Evolutionary conservation across 129 eudicot genomes (phyloP).

Genomic region (Centella asiatica): DNA sequence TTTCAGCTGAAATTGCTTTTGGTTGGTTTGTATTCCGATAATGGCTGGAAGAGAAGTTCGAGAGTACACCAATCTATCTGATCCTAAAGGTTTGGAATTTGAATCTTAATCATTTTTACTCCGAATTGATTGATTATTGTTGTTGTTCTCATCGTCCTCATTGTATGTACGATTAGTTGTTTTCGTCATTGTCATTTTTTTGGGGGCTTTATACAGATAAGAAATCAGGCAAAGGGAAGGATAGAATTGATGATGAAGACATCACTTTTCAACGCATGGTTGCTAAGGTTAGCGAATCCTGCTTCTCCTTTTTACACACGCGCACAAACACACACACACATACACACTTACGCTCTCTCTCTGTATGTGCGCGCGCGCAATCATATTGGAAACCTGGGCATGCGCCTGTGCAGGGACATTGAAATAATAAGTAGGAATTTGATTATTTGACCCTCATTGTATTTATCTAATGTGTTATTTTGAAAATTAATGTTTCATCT

Average conservation of each 20-base stretch:
- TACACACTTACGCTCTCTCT: no score
- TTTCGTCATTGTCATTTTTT: neutral
- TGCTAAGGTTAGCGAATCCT: conserved; percentile 87
- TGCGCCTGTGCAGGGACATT: no score
- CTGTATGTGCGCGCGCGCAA: no score
- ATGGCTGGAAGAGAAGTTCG: conserved; percentile 98
- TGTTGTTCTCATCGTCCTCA: no score
- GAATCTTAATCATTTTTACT: neutral
- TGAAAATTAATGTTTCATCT: no score
- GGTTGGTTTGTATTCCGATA: neutral
- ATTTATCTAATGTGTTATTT: no score
- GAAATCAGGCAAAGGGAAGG: conserved; percentile 87
- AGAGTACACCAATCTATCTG: conserved; percentile 89
- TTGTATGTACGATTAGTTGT: no score
- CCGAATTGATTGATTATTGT: neutral
- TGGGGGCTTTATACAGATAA: conserved; percentile 36
- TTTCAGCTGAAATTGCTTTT: no score
- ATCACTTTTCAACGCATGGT: conserved; percentile 93
- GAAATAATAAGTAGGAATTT: no score
- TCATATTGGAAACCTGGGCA: no score
- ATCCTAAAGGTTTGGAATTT: conserved; percentile 62
- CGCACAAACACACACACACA: no score
- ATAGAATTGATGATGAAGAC: conserved; percentile 81
- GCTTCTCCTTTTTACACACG: conserved; percentile 35
- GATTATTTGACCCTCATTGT: no score